Evolutionary conservation across 352 stramenopile species (phyloP).

Genomic region (Phytophthora pinifolia): DNA sequence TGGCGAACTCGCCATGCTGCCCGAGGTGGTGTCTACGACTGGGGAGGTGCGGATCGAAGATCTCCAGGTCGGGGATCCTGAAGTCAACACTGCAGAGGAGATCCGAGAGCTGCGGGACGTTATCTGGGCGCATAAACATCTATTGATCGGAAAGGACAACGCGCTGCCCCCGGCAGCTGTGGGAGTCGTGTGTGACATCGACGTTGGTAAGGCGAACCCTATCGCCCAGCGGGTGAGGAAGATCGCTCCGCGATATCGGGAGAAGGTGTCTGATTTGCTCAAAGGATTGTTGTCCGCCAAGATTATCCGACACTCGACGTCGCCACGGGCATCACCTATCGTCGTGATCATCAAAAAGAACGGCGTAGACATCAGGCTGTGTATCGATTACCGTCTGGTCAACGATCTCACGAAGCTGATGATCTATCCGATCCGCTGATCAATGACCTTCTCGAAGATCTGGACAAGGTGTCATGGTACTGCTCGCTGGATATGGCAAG

Average conservation of each 20-base stretch:
- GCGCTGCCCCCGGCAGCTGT: conserved; percentile 10
- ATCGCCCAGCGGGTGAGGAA: conserved; percentile 19
- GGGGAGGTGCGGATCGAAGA: neutral
- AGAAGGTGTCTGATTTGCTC: conserved; percentile 28
- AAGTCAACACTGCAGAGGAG: neutral
- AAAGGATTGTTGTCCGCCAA: no score
- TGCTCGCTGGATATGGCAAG: no score
- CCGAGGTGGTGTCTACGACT: no score
- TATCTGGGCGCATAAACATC: no score
- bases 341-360: conserved; percentile 48
- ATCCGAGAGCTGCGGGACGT: neutral
- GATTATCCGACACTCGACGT: conserved; percentile 1
- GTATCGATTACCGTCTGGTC: conserved; percentile 19
- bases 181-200: conserved; percentile 37
- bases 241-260: conserved; percentile 18
- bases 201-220: conserved; percentile 19
- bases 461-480: conserved; percentile 17
- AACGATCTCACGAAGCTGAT: conserved; percentile 15
- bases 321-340: conserved; percentile 5
- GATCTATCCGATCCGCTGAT: conserved; percentile 29
- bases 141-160: conserved; percentile 31
- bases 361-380: conserved; percentile 30
- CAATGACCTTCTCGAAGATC: conserved; percentile 15
- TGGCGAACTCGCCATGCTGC: no score
- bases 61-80: no score